phyloP scores from a whole-genome alignment of 768 basidiomycete species.

The Podaxis carcinomalis region DNA sequence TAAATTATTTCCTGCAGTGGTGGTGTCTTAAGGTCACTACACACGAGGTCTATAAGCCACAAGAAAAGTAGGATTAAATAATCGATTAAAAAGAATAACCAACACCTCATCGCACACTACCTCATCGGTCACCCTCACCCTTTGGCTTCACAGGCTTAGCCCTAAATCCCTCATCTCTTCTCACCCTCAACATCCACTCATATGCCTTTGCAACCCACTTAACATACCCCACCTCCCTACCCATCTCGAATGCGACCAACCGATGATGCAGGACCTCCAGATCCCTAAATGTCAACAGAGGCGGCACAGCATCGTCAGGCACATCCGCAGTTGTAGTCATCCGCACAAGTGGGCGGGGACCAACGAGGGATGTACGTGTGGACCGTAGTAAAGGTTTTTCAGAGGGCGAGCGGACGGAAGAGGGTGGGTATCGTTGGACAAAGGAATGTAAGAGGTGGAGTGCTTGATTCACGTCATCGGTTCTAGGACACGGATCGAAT shows the following conservation, averaged over 20 bases:
- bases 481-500: constrained; percentile 27
- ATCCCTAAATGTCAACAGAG: constrained; percentile 71
- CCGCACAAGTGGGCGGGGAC: constrained; percentile 64
- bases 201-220: constrained; percentile 75
- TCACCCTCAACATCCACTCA: constrained; percentile 56
- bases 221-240: constrained; percentile 58
- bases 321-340: constrained; percentile 54
- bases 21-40: too few species aligned
- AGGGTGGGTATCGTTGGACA: constrained; percentile 60
- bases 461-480: constrained; percentile 46
- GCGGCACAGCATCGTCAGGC: constrained; percentile 78
- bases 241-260: constrained; percentile 41
- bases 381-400: constrained; percentile 49
- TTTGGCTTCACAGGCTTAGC: neutral
- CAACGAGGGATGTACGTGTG: constrained; percentile 52
- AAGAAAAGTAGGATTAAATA: too few species aligned
- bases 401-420: constrained; percentile 34
- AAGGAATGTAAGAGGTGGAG: constrained; percentile 58
- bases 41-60: too few species aligned
- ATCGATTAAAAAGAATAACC: too few species aligned
- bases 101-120: neutral
- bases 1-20: too few species aligned
- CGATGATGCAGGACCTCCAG: constrained; percentile 77
- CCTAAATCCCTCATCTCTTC: constrained; percentile 43
- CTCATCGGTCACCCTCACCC: neutral